Conservation (phyloP, 306 rosid species). For the Medicago lupulina region DNA sequence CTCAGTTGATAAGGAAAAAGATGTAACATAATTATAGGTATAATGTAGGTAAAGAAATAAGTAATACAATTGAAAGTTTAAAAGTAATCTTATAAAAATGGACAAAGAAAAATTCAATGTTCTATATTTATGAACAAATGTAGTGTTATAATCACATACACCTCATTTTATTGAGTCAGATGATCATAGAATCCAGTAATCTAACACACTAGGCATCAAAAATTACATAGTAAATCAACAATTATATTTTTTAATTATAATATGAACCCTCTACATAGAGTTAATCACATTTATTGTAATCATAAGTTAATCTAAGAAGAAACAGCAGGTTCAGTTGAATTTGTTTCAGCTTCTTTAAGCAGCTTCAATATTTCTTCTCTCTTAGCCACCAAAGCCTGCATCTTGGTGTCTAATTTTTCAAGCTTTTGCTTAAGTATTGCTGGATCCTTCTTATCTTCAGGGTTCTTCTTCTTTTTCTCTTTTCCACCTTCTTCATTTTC, state of each 20-base stretch:
- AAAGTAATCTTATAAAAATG: too few species aligned
- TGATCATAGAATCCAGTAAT: too few species aligned
- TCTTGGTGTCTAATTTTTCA: constrained; percentile 60
- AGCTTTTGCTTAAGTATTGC: constrained; percentile 60
- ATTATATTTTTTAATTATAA: background rate
- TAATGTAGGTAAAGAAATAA: too few species aligned
- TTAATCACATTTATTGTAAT: background rate
- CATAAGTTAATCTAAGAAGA: constrained; percentile 20
- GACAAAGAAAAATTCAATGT: too few species aligned
- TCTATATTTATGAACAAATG: too few species aligned
- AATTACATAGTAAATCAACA: background rate
- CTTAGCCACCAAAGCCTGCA: constrained; percentile 55
- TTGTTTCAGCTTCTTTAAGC: constrained; percentile 51
- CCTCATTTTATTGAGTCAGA: too few species aligned
- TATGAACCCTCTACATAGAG: background rate
- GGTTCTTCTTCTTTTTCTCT: constrained; percentile 62
- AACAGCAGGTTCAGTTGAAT: constrained; percentile 15
- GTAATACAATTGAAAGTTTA: too few species aligned
- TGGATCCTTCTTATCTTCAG: constrained; percentile 65
- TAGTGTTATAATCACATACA: too few species aligned
- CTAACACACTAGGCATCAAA: background rate
- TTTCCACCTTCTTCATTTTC: constrained; percentile 31
- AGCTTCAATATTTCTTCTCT: constrained; percentile 58
- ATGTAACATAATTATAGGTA: too few species aligned
- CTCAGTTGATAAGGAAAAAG: too few species aligned